Base-by-base conservation (phyloP, 2,329 filamentous ascomycete genomes). In the Paraphoma chrysanthemicola region DNA sequence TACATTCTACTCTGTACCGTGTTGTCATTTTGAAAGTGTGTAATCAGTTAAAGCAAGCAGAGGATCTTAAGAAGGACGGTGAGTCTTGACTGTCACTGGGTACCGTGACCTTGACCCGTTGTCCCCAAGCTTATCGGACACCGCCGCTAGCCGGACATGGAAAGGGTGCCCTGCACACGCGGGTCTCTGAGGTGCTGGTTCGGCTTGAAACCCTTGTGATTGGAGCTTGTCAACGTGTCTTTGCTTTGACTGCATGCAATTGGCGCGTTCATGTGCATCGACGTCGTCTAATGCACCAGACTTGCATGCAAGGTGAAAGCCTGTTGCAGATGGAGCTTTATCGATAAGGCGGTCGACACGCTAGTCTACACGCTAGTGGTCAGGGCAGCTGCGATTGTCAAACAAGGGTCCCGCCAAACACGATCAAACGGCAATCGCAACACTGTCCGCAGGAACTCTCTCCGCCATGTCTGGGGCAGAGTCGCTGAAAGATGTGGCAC, bases 401-500 rank as follows among this genome's bases (percentile, higher is more conserved):
- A 59, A 57, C 66, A 58, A 66, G 63, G 63, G 56, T 54, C 63
- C 56, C 57, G 41, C 44, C n/a, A 3, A 56, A 43, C 57, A 59
- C 47, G 45, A 38, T 53, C 50, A 49, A 47, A 59, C 48, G 53
- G 33, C 56, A 54, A 56, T 53, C 23, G n/a, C 52, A 48, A 46
- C 38, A 51, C 28, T 45, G 10, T 14, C 33, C 33, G 14, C 9
- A 36, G 16, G 36, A 2, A 23, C 23, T 53, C 44, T 44, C 44
- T 48, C 31, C 39, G 46, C 45, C 42, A 76, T 74, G 69, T 63
- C 72, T 28, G 64, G 48, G 14, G 29, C 53, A 17, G 67, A 69
- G 16, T 63, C 72, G 17, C 57, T 72, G 39, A 68, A 71, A 17
- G 83, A 70, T 16, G 70, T 92, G 49, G 85, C 88, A 9, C 79